Evolutionary conservation across 2,329 filamentous ascomycete genomes (phyloP), one percentile per base, ranked within the genome.

Genomic region (Elsinoe necatrix): DNA sequence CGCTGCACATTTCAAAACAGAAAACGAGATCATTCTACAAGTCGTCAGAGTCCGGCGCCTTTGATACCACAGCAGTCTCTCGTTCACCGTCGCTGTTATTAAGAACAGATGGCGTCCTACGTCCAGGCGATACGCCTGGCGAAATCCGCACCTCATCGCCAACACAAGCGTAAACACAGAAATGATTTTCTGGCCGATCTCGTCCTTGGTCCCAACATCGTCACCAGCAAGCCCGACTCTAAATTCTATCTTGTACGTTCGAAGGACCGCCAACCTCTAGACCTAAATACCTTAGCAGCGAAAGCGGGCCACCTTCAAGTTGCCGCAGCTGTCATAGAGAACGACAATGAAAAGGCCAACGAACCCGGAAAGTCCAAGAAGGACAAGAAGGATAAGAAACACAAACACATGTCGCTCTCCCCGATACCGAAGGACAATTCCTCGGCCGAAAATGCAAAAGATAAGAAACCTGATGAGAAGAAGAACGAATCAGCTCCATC

Each of bases 351-450:
- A 16, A 52, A 52, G 35, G 16, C 18, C 14, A 29, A 54, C 7
- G 39, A 55, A 4, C 11, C 20, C 48, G 39, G 20, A 16, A 35
- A 48, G 2, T n/a, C 34, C 29, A 55, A 41, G 12, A 41, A 41
- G 5, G 37, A 59, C 29, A 50, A 3, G 12, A 41, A 41, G 5
- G 37, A 59, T 25, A 50, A 3, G 2, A 59, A 57, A 27, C 41
- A 45, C 14, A 59, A 57, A 31, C 41, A 45, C 2, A 21, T 9
- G 9, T 23, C 41, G 11, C 20, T 9, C 20, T 16, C 43, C 5
- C 43, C 18, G 6, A 2, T 3, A 8, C 23, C 14, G 14, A 47
- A 50, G 21, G 42, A 43, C 2, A 43, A 57, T 23, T 11, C 4
- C 4, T 4, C 14, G 4, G 14, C 4, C 14, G 3, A 4, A 12